Conservation (phyloP, 2,329 filamentous ascomycete genomes). For the Trichoderma endophyticum region DNA sequence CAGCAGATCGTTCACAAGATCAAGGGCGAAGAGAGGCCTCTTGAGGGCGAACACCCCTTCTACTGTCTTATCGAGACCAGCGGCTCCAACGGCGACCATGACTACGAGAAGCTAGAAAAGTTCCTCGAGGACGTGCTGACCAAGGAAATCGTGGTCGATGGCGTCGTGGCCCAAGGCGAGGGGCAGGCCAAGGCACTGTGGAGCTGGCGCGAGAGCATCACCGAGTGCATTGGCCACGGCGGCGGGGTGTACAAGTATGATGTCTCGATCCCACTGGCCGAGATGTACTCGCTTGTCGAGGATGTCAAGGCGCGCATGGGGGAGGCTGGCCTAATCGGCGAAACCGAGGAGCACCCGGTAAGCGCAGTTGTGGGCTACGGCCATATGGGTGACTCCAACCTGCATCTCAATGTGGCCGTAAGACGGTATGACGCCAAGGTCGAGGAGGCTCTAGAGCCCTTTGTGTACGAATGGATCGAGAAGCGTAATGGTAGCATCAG, state of each 20-base stretch:
- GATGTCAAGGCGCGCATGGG: conserved; percentile 73
- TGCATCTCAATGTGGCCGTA: conserved; percentile 88
- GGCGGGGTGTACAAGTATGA: conserved; percentile 99
- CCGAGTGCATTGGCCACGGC: conserved; percentile 83
- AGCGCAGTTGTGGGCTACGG: conserved; percentile 93
- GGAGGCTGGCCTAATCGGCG: conserved; percentile 72
- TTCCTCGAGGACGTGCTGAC: conserved; percentile 93
- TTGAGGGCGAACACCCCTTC: conserved; percentile 84
- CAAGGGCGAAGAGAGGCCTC: conserved; percentile 72
- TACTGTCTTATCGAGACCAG: conserved; percentile 97
- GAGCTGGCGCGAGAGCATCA: conserved; percentile 90
- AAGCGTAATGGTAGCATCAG: conserved; percentile 89
- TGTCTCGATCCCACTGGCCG: conserved; percentile 82
- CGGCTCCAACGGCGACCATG: conserved; percentile 90
- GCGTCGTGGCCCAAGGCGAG: conserved; percentile 88
- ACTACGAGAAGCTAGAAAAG: conserved; percentile 81
- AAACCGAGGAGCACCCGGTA: conserved; percentile 72
- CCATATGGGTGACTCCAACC: conserved; percentile 95
- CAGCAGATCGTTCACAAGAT: conserved; percentile 74
- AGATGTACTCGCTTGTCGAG: conserved; percentile 86
- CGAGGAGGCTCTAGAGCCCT: conserved; percentile 86
- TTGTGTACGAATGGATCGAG: conserved; percentile 95
- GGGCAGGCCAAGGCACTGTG: conserved; percentile 84
- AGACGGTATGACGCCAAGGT: conserved; percentile 82
- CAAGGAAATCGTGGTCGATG: conserved; percentile 80